These are phyloP conservation scores for Chytriomyces hyalinus DNA, from an alignment of 192 early-diverging fungal genomes.

Conservation along the genomic window DNA sequence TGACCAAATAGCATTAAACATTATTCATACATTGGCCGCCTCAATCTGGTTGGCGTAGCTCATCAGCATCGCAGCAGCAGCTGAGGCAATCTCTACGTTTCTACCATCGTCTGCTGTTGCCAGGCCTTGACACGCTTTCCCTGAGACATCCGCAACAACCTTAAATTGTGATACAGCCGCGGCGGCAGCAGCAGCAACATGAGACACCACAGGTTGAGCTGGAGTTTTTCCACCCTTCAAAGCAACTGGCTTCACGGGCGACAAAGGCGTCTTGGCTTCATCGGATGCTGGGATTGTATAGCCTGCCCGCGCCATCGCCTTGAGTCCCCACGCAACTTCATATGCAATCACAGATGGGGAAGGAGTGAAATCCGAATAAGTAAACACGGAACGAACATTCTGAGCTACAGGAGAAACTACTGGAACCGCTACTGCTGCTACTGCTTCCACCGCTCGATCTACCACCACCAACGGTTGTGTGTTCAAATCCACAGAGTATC, in stretches of 20 bases:
- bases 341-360: neutral
- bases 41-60: slow-evolving; percentile 19
- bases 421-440: neutral
- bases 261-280: no score
- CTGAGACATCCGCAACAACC: neutral
- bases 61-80: slow-evolving; percentile 1
- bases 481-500: no score
- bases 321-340: neutral
- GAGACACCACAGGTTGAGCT: neutral
- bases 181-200: neutral
- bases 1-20: neutral
- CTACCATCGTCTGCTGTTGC: no score
- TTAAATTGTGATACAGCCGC: neutral
- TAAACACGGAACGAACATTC: neutral
- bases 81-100: neutral
- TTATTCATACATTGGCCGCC: neutral
- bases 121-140: no score
- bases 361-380: neutral
- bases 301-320: neutral
- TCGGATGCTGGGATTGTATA: no score
- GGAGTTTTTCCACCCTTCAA: no score
- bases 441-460: neutral
- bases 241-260: no score
- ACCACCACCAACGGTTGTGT: neutral
- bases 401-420: neutral